phyloP scores from a whole-genome alignment of 331 rosid species.

The Malus hybrid region DNA sequence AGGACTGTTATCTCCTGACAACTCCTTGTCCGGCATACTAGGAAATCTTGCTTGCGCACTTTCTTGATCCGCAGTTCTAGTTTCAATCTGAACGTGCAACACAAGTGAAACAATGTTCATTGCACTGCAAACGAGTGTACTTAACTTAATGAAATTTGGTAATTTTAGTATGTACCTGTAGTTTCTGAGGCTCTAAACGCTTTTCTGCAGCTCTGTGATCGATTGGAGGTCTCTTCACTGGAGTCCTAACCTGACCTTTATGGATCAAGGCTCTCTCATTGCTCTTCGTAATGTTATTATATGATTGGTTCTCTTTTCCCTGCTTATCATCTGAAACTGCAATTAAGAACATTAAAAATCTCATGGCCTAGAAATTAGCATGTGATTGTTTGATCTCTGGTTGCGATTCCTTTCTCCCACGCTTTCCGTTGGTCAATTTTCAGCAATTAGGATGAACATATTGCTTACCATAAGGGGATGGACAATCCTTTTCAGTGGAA shows the following conservation, averaged over 20 bases:
- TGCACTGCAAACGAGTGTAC: background rate
- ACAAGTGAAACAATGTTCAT: conserved; percentile 9
- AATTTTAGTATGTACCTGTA: conserved; percentile 29
- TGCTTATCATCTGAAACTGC: conserved; percentile 43
- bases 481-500: conserved; percentile 3
- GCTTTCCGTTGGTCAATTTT: no score
- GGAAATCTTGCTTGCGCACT: conserved; percentile 27
- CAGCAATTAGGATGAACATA: background rate
- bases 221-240: conserved; percentile 37
- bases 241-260: conserved; percentile 12
- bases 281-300: conserved; percentile 25
- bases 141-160: background rate
- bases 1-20: conserved; percentile 46
- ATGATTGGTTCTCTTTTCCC: conserved; percentile 56
- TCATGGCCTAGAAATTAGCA: background rate
- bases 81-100: conserved; percentile 41
- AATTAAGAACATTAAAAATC: conserved; percentile 11
- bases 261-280: conserved; percentile 25
- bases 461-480: conserved; percentile 36
- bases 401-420: no score
- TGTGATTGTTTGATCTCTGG: background rate
- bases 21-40: conserved; percentile 18
- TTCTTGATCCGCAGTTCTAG: conserved; percentile 26
- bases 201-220: conserved; percentile 40
- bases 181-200: conserved; percentile 30